Conservation (phyloP, 2,329 filamentous ascomycete species). For the Cladorrhinum sp. region DNA sequence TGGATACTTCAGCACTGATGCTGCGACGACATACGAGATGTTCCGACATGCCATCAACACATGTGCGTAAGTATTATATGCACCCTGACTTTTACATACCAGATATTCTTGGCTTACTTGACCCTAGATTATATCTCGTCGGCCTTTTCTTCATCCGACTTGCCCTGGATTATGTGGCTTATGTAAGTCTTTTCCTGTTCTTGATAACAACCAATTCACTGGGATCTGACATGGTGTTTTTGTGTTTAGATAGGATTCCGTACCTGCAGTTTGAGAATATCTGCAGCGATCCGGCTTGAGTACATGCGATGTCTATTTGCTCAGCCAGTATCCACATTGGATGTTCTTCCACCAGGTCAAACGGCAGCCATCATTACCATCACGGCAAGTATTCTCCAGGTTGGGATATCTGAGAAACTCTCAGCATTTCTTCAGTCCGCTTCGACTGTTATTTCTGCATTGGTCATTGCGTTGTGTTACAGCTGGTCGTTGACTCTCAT, state of each 20-base stretch:
- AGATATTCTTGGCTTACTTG: background rate
- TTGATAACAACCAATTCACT: too few relatives aligned
- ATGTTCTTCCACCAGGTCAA: constrained; percentile 58
- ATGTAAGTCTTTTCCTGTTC: constrained; percentile 27
- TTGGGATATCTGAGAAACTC: constrained; percentile 61
- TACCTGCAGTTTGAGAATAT: constrained; percentile 59
- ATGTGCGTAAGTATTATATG: constrained; percentile 29
- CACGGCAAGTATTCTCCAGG: constrained; percentile 58
- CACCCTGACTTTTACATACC: background rate
- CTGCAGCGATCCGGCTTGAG: constrained; percentile 57
- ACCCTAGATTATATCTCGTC: constrained; percentile 60
- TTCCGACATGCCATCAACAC: constrained; percentile 30
- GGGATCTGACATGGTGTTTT: too few relatives aligned
- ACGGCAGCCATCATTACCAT: constrained; percentile 62
- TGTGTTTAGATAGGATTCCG: constrained; percentile 48
- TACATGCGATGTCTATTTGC: constrained; percentile 63
- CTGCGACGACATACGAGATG: constrained; percentile 27
- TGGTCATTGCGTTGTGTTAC: constrained; percentile 54
- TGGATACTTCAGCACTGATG: constrained; percentile 28
- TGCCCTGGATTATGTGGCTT: constrained; percentile 51
- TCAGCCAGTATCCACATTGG: constrained; percentile 64
- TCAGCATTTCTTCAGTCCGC: constrained; percentile 55
- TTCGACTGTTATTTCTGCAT: constrained; percentile 50
- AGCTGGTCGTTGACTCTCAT: constrained; percentile 60
- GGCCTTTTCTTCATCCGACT: constrained; percentile 67